A percentile compares a stretch with the other conserved stretches of the same genome.
phyloP scores from a whole-genome alignment of 2,329 filamentous ascomycete species.

The Aspergillus quadrilineatus region DNA sequence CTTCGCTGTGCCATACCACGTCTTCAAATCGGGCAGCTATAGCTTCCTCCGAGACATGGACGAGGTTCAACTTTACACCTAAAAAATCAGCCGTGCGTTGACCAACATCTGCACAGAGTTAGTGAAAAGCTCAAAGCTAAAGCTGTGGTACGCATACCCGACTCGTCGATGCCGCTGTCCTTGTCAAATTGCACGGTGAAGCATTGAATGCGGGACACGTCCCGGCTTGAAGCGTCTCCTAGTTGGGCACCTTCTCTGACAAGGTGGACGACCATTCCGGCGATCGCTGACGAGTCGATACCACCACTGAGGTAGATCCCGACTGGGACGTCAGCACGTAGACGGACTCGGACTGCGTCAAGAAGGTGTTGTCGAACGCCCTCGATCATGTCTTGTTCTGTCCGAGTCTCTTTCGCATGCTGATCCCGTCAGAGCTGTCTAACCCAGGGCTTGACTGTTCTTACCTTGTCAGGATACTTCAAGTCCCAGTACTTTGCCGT shows the following conservation, averaged over 20 bases:
- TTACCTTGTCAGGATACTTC: too few relatives aligned
- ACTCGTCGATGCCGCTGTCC: conserved; percentile 52
- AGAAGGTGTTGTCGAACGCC: too few relatives aligned
- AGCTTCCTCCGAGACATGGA: conserved; percentile 46
- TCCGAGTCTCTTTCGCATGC: too few relatives aligned
- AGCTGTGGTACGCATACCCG: conserved; percentile 27
- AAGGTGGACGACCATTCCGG: conserved; percentile 52
- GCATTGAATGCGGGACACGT: conserved; percentile 39
- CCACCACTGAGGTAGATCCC: conserved; percentile 59
- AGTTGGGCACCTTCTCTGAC: conserved; percentile 38
- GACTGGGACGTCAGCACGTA: conserved; percentile 59
- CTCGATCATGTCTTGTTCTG: too few relatives aligned
- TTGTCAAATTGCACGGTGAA: conserved; percentile 56
- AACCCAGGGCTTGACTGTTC: too few relatives aligned
- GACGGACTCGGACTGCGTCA: conserved; percentile 39
- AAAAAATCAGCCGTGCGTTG: conserved; percentile 50
- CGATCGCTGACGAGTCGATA: conserved; percentile 58
- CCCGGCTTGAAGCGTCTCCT: conserved; percentile 43
- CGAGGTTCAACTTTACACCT: conserved; percentile 46
- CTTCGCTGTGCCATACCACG: conserved; percentile 47
- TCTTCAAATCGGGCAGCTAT: conserved; percentile 47
- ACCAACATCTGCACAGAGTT: conserved; percentile 36
- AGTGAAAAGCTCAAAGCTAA: neutral
- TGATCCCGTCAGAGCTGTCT: too few relatives aligned
- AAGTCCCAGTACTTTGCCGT: too few relatives aligned